Percentiles rank a stretch among this genome's conserved stretches.
Conservation (phyloP, 1,284 basidiomycete genomes). For the Sanghuangporus weigelae region DNA sequence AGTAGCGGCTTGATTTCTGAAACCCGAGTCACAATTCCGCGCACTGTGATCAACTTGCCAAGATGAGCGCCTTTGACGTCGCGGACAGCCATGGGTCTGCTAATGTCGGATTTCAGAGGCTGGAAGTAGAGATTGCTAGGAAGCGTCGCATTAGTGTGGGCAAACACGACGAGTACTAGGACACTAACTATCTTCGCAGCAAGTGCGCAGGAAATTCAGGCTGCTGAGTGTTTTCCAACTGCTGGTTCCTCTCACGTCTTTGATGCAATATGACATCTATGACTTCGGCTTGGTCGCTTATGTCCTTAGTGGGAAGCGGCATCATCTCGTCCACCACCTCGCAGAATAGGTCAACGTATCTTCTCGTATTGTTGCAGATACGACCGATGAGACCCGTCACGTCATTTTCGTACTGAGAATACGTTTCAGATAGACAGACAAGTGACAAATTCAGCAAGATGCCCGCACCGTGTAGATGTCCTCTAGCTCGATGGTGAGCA, state of each 20-base stretch:
- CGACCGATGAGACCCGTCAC: conserved; percentile 63
- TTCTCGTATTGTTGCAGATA: conserved; percentile 82
- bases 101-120: conserved; percentile 64
- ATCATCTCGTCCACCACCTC: conserved; percentile 88
- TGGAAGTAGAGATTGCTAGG: conserved; percentile 90
- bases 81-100: conserved; percentile 76
- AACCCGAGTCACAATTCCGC: conserved; percentile 97
- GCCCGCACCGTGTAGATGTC: conserved; percentile 62
- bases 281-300: conserved; percentile 85
- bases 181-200: conserved; percentile 87
- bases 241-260: conserved; percentile 80
- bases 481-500: conserved; percentile 78
- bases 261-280: conserved; percentile 95
- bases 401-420: conserved; percentile 56
- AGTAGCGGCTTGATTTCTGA: conserved; percentile 98
- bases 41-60: conserved; percentile 91
- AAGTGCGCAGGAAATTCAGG: conserved; percentile 84
- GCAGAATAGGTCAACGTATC: conserved; percentile 88
- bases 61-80: conserved; percentile 84
- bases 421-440: neutral
- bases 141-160: neutral
- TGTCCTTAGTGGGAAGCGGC: conserved; percentile 84
- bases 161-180: neutral
- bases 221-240: conserved; percentile 61
- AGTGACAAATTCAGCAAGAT: neutral